A percentile compares a stretch with the other conserved stretches of the same genome.
Conservation (phyloP, 805 yeast species). For the Zygosaccharomyces siamensis region DNA sequence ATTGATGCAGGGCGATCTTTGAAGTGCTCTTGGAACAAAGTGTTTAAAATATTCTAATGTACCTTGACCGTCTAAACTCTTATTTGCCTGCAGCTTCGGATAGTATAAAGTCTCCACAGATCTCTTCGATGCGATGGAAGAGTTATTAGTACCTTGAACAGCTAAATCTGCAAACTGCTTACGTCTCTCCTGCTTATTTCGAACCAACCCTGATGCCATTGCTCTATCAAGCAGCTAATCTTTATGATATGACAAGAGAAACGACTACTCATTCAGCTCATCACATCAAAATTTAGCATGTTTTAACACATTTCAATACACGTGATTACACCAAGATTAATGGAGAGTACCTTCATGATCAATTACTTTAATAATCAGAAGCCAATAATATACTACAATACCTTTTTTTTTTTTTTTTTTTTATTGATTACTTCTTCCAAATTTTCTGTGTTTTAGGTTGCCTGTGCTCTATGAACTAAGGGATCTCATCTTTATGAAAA, state of each 20-base stretch:
- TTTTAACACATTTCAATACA: not conserved
- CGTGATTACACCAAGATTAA: not conserved
- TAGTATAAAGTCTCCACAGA: conserved; percentile 66
- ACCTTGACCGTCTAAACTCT: conserved; percentile 9
- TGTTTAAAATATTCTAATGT: conserved; percentile 52
- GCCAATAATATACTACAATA: not conserved
- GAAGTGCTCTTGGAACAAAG: conserved; percentile 53
- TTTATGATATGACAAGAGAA: not conserved
- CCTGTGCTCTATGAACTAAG: not conserved
- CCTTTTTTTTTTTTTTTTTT: not conserved
- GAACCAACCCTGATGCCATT: conserved; percentile 16
- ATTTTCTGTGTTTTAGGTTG: not conserved
- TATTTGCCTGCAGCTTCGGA: conserved; percentile 21
- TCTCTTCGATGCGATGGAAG: conserved; percentile 76
- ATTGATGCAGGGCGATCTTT: conserved; percentile 76
- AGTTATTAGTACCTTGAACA: conserved; percentile 80
- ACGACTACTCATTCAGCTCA: not conserved
- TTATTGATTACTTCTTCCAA: not conserved
- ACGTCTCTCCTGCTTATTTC: conserved; percentile 43
- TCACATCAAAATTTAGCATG: conserved; percentile 1
- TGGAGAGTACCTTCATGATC: not conserved
- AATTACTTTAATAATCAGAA: not conserved
- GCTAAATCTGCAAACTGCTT: conserved; percentile 55
- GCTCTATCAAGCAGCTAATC: not conserved
- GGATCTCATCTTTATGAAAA: not conserved